Evolutionary conservation across 768 basidiomycete genomes (phyloP), one percentile per base, ranked within the genome.

Genomic region (Collybiopsis luxurians): DNA sequence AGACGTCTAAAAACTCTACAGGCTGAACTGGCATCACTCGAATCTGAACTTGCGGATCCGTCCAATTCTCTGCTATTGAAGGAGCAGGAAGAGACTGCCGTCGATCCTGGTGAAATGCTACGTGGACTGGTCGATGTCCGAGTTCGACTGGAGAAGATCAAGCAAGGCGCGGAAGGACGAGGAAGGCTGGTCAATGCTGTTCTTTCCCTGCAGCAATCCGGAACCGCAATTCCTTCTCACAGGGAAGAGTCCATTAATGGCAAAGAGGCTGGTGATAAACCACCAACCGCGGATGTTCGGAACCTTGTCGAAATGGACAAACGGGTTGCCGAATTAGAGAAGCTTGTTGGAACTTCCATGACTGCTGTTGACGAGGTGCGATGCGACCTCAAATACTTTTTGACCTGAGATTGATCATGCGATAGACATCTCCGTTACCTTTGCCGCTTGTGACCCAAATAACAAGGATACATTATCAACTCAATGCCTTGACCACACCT

Each of bases 401-500:
- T 23, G 6, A n/a, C 11, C 44, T 49, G 23, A 27, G 4, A 9
- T 2, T 26, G 9, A 34, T 55, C 15, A 19, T 17, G 19, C 43
- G 42, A 48, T 44, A 52, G 90, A 75, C 81, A 1, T 82, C 89
- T 0, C 86, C 87, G 1, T 77, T 93, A 17, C 88, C 91, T 0
- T 80, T 87, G 4, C 90, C 92, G 2, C 77, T 98, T n/a, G 74
- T 97, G 3, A 87, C 92, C 0, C 81, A 91, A 48, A 79, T 98
- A 53, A 82, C 83, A 17, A 84, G 90, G 43, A 83, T 98, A 43
- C 93, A 92, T 65, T 84, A 85, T 21, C 94, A 97, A 67, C 75
- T 98, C 23, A 83, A 86, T 6, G 78, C 98, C 15, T 84, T 99
- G 45, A 92, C 96, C 0, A 95, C 98, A 73, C 96, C 97, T 0